Evolutionary conservation across 2,329 filamentous ascomycete species (phyloP), one percentile per base, ranked within the genome.

Genomic region (Nemania sp.): DNA sequence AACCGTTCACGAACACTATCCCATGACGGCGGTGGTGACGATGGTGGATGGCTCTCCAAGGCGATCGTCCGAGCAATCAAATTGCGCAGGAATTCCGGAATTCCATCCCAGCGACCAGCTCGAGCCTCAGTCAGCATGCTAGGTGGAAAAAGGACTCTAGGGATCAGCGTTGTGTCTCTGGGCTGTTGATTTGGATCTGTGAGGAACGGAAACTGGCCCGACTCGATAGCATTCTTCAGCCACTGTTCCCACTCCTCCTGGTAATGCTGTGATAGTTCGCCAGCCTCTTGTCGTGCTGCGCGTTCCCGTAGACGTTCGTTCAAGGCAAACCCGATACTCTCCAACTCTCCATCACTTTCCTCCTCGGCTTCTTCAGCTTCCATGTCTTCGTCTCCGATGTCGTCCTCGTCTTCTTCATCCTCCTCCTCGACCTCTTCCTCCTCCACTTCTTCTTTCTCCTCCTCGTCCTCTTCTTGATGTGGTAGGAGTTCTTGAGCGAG

Each of bases 201-300:
- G 22, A 80, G 66, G 44, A 76, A 74, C 15, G 77, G 73, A 31
- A 84, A 71, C 50, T 80, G 75, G 54, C 85, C 86, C 5, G 80
- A 77, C 64, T 89, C 86, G 43, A 86, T 80, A 37, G 82, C 84
- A 63, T 86, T 84, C 70, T 89, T 89, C 56, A 89, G 74, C 81
- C 86, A 90, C 68, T 88, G 84, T 69, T 90, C 86, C 85, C 84
- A 89, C 63, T 86, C 85, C 58, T 87, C 84, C 65, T 89, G 86
- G 61, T 89, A 77, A 22, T 82, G 78, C 41, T 80, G 77, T 14
- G 79, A 77, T 24, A 71, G 72, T 58, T 84, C 81, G 37, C 84
- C 84, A 3, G 82, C 80, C 59, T 86, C 82, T 50, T 83, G 80
- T 41, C 82, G 77, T 14, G 84, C 84, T 6, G 83, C 84, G 42